Conservation (phyloP, 495 filamentous ascomycete genomes). For the Trichoderma gamsii region DNA sequence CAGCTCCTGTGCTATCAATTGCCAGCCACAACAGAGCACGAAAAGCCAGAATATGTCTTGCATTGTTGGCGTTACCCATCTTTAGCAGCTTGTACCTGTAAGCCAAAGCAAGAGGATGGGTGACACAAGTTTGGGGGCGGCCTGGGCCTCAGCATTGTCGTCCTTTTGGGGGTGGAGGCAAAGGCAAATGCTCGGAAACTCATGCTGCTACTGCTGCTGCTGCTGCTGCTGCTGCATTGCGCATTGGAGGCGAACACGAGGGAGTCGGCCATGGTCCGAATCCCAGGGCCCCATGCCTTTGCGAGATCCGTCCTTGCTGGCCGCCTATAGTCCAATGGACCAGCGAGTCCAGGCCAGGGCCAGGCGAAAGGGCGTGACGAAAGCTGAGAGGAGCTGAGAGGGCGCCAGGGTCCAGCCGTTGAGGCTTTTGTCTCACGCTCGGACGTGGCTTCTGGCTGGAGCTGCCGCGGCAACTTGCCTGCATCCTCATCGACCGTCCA, state of each 20-base stretch:
- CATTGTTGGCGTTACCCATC: constrained; percentile 2
- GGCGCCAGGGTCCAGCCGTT: background rate
- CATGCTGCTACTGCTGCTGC: background rate
- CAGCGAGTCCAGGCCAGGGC: background rate
- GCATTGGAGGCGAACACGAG: background rate
- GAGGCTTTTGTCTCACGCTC: constrained; percentile 3
- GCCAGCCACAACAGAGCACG: background rate
- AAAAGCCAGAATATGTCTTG: background rate
- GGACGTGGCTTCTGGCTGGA: background rate
- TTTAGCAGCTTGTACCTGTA: background rate
- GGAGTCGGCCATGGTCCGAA: background rate
- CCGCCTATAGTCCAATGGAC: background rate
- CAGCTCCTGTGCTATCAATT: background rate
- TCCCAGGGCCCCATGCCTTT: background rate
- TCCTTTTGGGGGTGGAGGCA: background rate
- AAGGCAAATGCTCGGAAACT: background rate
- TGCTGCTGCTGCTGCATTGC: background rate
- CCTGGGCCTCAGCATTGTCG: background rate
- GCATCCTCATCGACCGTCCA: constrained; percentile 1
- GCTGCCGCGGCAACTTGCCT: constrained; percentile 6
- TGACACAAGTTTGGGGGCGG: background rate
- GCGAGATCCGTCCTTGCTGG: background rate
- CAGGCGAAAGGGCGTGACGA: background rate
- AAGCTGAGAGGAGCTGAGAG: background rate
- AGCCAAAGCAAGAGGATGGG: background rate